These are phyloP conservation scores for Cladobotryum mycophilum DNA, from an alignment of 2,329 filamentous ascomycete species.

Conservation along the genomic window DNA sequence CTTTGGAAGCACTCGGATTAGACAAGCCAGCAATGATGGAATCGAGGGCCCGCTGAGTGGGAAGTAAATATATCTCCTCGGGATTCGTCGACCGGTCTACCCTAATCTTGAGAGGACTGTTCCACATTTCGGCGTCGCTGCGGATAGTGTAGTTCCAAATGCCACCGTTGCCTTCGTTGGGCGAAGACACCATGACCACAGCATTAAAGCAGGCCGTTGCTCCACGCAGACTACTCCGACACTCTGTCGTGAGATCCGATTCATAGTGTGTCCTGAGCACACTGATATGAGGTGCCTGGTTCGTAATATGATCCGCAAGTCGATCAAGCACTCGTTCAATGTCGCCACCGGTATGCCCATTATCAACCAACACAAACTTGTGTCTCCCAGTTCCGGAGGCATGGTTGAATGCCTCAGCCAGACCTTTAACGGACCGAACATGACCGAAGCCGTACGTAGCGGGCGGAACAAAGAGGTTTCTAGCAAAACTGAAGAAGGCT, in stretches of 20 bases:
- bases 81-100: constrained; percentile 63
- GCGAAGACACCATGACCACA: constrained; percentile 69
- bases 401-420: constrained; percentile 55
- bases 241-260: constrained; percentile 54
- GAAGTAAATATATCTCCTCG: constrained; percentile 69
- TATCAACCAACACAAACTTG: constrained; percentile 74
- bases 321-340: constrained; percentile 65
- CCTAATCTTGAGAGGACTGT: constrained; percentile 55
- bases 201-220: constrained; percentile 68
- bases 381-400: constrained; percentile 52
- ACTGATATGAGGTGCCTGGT: constrained; percentile 46
- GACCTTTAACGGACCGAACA: constrained; percentile 53
- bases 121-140: constrained; percentile 60
- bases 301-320: constrained; percentile 52
- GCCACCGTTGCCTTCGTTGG: constrained; percentile 57
- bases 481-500: constrained; percentile 61
- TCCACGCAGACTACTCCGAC: constrained; percentile 58
- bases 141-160: constrained; percentile 84
- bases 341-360: constrained; percentile 59
- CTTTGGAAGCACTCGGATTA: constrained; percentile 29
- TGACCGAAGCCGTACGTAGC: constrained; percentile 67
- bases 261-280: constrained; percentile 49
- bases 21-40: constrained; percentile 57
- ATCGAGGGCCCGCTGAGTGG: constrained; percentile 75
- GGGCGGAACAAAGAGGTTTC: constrained; percentile 76